Conservation (phyloP, 2,329 filamentous ascomycete genomes). For the Epichloe uncinata region DNA sequence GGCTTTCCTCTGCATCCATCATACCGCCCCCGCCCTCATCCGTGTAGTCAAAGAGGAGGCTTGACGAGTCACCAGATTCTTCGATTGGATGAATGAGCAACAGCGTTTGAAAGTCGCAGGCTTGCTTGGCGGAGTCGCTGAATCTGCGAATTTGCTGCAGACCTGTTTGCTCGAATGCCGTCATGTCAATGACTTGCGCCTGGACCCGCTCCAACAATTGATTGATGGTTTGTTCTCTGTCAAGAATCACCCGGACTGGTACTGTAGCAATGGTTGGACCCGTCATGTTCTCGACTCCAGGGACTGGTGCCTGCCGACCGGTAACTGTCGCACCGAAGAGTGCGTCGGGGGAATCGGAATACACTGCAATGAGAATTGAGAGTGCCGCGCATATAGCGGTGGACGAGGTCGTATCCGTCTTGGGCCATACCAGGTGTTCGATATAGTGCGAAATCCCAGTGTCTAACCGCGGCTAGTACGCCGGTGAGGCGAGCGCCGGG, state of each 20-base stretch:
- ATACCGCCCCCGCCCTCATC: neutral
- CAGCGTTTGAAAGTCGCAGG: slow-evolving; percentile 5
- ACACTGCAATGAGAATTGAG: slow-evolving; percentile 20
- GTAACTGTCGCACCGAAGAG: slow-evolving; percentile 13
- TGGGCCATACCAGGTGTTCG: slow-evolving; percentile 11
- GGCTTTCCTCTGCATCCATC: neutral
- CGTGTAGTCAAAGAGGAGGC: neutral
- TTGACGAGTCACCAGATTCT: neutral
- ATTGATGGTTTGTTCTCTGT: slow-evolving; percentile 17
- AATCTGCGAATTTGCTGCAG: slow-evolving; percentile 1
- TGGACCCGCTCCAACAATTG: slow-evolving; percentile 26
- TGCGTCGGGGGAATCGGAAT: slow-evolving; percentile 20
- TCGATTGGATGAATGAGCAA: slow-evolving; percentile 9
- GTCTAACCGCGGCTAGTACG: slow-evolving; percentile 1
- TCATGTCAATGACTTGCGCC: slow-evolving; percentile 2
- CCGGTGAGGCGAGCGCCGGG: neutral
- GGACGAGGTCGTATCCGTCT: slow-evolving; percentile 5
- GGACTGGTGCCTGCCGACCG: slow-evolving; percentile 13
- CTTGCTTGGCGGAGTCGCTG: neutral
- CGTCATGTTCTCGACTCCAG: slow-evolving; percentile 13
- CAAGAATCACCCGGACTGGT: slow-evolving; percentile 12
- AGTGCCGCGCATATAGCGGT: slow-evolving; percentile 12
- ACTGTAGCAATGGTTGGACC: slow-evolving; percentile 18
- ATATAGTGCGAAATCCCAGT: slow-evolving; percentile 24
- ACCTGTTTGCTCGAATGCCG: slow-evolving; percentile 3